These are phyloP conservation scores for Hyaloscypha hepaticicola DNA, from an alignment of 495 filamentous ascomycete species.

Conservation along the genomic window DNA sequence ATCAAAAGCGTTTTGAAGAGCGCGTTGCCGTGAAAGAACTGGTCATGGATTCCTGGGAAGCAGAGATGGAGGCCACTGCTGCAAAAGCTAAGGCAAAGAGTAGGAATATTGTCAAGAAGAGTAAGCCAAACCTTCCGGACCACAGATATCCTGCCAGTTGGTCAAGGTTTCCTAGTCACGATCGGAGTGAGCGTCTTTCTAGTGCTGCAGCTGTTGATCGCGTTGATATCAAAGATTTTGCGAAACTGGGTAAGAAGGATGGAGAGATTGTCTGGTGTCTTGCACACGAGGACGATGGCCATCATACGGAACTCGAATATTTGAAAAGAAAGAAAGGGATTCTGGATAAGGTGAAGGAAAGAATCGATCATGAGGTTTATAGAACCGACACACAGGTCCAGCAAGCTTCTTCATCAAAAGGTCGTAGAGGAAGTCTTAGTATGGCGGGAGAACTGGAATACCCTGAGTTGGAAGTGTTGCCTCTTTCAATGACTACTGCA, in stretches of 20 bases:
- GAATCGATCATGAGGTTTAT: slow-evolving; percentile 2
- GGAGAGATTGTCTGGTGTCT: slow-evolving; percentile 25
- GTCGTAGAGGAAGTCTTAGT: slow-evolving; percentile 25
- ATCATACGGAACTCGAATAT: slow-evolving; percentile 16
- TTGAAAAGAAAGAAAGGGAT: slow-evolving; percentile 12
- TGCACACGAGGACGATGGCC: slow-evolving; percentile 22
- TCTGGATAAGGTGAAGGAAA: slow-evolving; percentile 6
- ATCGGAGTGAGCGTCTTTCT: slow-evolving; percentile 17
- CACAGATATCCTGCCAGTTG: slow-evolving; percentile 24
- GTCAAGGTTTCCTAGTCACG: slow-evolving; percentile 28
- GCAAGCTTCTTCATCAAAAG: slow-evolving; percentile 6
- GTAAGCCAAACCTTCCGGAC: slow-evolving; percentile 16
- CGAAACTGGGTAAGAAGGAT: slow-evolving; percentile 13
- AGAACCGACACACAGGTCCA: slow-evolving; percentile 14
- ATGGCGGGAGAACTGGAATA: slow-evolving; percentile 22
- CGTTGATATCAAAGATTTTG: slow-evolving; percentile 26
- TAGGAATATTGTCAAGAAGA: slow-evolving; percentile 24
- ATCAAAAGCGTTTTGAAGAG: slow-evolving; percentile 18
- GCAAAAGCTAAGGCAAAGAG: slow-evolving; percentile 26
- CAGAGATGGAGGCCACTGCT: slow-evolving; percentile 20
- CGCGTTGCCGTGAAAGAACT: slow-evolving; percentile 20
- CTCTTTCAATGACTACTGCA: slow-evolving; percentile 7
- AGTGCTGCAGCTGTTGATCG: slow-evolving; percentile 15
- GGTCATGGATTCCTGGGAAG: slow-evolving; percentile 29
- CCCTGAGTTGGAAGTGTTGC: slow-evolving; percentile 28